phyloP scores from a whole-genome alignment of 1,139 yeast genomes.

The Barnettozyma hawaiiensis region DNA sequence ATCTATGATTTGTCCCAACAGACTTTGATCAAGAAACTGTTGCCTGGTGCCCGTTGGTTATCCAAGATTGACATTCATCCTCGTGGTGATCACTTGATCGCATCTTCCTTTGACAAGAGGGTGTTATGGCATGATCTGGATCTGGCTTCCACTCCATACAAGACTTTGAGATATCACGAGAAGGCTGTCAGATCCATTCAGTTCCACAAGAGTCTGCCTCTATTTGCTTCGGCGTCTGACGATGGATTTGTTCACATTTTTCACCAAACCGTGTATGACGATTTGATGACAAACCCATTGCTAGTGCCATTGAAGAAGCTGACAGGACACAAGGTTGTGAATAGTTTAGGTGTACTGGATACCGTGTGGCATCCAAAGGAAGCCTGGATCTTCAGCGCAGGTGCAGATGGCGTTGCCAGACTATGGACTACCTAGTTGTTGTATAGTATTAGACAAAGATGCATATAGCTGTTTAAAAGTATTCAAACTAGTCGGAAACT shows the following conservation, averaged over 20 bases:
- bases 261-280: slow-evolving; percentile 97
- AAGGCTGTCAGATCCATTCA: slow-evolving; percentile 87
- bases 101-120: slow-evolving; percentile 91
- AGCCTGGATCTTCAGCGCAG: slow-evolving; percentile 98
- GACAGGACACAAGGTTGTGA: slow-evolving; percentile 80
- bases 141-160: slow-evolving; percentile 83
- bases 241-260: slow-evolving; percentile 91
- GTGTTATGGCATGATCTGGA: slow-evolving; percentile 98
- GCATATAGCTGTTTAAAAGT: neutral
- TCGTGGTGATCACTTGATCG: slow-evolving; percentile 88
- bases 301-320: slow-evolving; percentile 94
- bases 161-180: slow-evolving; percentile 90
- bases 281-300: slow-evolving; percentile 89
- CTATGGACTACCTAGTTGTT: slow-evolving; percentile 81
- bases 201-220: slow-evolving; percentile 83
- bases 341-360: slow-evolving; percentile 84
- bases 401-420: slow-evolving; percentile 95
- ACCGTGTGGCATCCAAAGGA: slow-evolving; percentile 96
- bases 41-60: slow-evolving; percentile 96
- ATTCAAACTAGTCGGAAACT: too few species aligned
- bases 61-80: slow-evolving; percentile 92
- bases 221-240: slow-evolving; percentile 95
- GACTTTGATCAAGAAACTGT: slow-evolving; percentile 69
- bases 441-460: neutral
- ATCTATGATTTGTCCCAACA: slow-evolving; percentile 89